phyloP scores from a whole-genome alignment of 192 early-diverging fungal species.

The Coemansia sp. region DNA sequence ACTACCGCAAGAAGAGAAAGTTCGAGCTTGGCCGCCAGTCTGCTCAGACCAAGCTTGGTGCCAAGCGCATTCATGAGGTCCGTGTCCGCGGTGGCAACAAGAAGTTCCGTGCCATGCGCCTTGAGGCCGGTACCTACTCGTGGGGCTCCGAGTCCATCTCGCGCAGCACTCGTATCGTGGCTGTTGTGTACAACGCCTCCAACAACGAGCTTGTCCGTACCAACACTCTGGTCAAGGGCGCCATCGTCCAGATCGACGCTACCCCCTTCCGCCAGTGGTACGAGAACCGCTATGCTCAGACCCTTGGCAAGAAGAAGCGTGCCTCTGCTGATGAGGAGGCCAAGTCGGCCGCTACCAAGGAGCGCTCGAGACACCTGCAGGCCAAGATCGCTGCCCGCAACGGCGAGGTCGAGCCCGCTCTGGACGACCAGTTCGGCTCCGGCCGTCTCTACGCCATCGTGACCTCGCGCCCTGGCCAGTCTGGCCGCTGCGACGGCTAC shows the following conservation, averaged over 20 bases:
- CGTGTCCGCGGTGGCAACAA: slow-evolving; percentile 98
- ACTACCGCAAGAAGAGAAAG: slow-evolving; percentile 99
- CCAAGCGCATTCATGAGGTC: slow-evolving; percentile 94
- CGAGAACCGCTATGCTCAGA: slow-evolving; percentile 92
- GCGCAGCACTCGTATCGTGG: slow-evolving; percentile 93
- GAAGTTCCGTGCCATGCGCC: slow-evolving; percentile 97
- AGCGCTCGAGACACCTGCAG: slow-evolving; percentile 86
- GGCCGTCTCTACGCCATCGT: slow-evolving; percentile 92
- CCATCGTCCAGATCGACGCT: slow-evolving; percentile 96
- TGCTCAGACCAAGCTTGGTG: slow-evolving; percentile 96
- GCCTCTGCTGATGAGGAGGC: slow-evolving; percentile 44
- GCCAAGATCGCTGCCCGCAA: slow-evolving; percentile 86
- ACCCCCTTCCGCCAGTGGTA: slow-evolving; percentile 99
- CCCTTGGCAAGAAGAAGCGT: slow-evolving; percentile 77
- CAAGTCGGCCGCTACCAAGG: slow-evolving; percentile 70
- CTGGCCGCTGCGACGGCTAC: slow-evolving; percentile 96
- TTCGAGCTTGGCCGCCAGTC: slow-evolving; percentile 99
- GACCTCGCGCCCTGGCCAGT: slow-evolving; percentile 95
- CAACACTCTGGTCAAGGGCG: slow-evolving; percentile 98
- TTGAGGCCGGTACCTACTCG: slow-evolving; percentile 94
- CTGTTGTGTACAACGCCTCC: slow-evolving; percentile 97
- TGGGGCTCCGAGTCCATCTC: slow-evolving; percentile 96
- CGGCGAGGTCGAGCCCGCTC: slow-evolving; percentile 78
- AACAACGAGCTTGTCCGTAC: slow-evolving; percentile 99
- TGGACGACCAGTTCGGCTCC: slow-evolving; percentile 93